Evolutionary conservation across 345 rosid species (phyloP).

Genomic region (Limnanthes douglasii): DNA sequence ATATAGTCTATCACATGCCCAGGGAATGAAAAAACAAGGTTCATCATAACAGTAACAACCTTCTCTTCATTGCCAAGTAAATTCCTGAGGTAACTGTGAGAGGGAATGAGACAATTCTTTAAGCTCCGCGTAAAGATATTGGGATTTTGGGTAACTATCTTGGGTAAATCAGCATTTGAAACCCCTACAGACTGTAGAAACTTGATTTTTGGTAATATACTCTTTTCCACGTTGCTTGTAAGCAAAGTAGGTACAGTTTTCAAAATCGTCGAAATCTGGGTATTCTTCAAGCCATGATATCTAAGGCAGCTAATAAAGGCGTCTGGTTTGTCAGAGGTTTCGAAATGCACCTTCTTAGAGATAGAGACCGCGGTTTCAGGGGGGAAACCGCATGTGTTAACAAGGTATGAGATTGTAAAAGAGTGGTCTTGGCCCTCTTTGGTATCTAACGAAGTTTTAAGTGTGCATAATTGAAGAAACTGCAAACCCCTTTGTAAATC

Average conservation of each 20-base stretch:
- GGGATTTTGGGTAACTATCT: conserved; percentile 7
- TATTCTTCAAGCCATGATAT: conserved; percentile 16
- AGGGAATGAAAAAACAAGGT: background rate
- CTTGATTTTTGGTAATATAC: conserved; percentile 15
- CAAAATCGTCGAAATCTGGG: conserved; percentile 14
- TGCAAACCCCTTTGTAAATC: too few species aligned
- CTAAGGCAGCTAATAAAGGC: conserved; percentile 9
- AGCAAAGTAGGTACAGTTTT: conserved; percentile 9
- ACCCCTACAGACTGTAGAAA: conserved; percentile 16
- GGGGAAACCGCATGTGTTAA: conserved; percentile 11
- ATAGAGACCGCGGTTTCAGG: conserved; percentile 7
- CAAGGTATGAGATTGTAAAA: conserved; percentile 10
- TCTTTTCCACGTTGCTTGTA: conserved; percentile 4
- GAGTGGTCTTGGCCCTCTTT: conserved; percentile 5
- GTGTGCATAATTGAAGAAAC: too few species aligned
- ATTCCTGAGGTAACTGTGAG: conserved; percentile 7
- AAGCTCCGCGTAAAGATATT: conserved; percentile 5
- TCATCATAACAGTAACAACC: background rate
- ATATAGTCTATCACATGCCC: background rate
- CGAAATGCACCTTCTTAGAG: conserved; percentile 8
- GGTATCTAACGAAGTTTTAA: too few species aligned
- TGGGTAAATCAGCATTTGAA: conserved; percentile 8
- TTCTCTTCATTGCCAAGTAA: conserved; percentile 1
- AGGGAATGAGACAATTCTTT: background rate
- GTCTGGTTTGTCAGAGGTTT: conserved; percentile 11